phyloP scores from a whole-genome alignment of 345 rosid genomes.

The Hypericum androsaemum region DNA sequence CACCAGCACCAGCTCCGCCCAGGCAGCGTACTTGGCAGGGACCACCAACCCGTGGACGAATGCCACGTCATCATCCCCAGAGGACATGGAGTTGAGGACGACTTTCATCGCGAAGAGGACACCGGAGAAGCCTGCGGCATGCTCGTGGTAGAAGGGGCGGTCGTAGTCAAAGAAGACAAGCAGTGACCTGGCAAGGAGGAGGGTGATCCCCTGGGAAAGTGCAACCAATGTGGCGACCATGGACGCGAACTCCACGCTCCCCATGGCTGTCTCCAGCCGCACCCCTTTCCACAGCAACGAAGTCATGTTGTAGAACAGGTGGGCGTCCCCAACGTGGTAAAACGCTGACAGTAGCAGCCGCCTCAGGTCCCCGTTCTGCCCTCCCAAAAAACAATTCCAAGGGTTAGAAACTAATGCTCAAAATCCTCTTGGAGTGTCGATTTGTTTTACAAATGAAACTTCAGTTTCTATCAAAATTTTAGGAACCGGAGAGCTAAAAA shows the following conservation, averaged over 20 bases:
- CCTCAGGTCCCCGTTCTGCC: conserved; percentile 63
- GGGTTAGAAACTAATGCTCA: not conserved
- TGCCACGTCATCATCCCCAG: conserved; percentile 26
- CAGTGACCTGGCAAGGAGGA: conserved; percentile 67
- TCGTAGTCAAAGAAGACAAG: conserved; percentile 42
- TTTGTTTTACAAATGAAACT: not conserved
- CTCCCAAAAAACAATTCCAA: conserved; percentile 4
- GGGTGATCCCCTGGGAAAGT: conserved; percentile 80
- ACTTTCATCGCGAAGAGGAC: conserved; percentile 95
- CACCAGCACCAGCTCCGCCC: conserved; percentile 86
- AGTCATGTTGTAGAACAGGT: conserved; percentile 81
- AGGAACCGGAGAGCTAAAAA: too few relatives aligned
- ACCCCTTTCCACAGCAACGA: conserved; percentile 93
- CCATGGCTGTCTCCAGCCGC: conserved; percentile 77
- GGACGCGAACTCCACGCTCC: conserved; percentile 73
- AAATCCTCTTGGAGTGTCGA: not conserved
- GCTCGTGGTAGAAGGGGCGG: conserved; percentile 56
- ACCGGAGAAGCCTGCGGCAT: conserved; percentile 80
- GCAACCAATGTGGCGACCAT: conserved; percentile 60
- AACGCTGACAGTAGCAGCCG: conserved; percentile 80
- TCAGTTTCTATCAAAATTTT: too few relatives aligned
- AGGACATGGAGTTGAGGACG: conserved; percentile 63
- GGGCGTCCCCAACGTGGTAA: conserved; percentile 77
- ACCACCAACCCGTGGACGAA: conserved; percentile 59
- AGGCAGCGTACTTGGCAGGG: conserved; percentile 75